Conservation (phyloP, 805 yeast genomes). For the Kluyveromyces lactis region DNA sequence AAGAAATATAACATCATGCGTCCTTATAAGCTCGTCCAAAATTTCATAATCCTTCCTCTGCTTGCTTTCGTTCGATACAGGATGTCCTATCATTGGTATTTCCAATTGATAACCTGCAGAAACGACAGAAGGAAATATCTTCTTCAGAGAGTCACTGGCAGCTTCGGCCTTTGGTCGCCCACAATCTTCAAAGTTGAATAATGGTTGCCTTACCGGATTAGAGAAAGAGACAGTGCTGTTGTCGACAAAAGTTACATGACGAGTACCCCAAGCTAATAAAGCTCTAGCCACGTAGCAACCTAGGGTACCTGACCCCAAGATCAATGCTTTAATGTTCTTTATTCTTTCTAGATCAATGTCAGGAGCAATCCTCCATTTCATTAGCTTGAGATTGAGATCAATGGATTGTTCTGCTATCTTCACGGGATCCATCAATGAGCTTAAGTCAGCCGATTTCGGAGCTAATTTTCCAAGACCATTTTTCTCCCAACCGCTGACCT, state of each 20-base stretch:
- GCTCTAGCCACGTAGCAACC: conserved; percentile 89
- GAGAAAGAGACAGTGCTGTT: conserved; percentile 83
- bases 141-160: conserved; percentile 67
- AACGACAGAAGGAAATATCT: conserved; percentile 71
- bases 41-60: conserved; percentile 45
- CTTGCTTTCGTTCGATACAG: conserved; percentile 47
- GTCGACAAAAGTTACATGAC: conserved; percentile 80
- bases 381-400: conserved; percentile 78
- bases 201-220: conserved; percentile 92
- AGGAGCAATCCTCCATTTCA: conserved; percentile 97
- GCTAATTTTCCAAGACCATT: conserved; percentile 62
- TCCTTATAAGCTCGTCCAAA: conserved; percentile 45
- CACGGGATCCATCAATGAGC: conserved; percentile 70
- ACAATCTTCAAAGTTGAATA: conserved; percentile 77
- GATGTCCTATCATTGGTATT: conserved; percentile 96
- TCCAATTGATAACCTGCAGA: conserved; percentile 57
- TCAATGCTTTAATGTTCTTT: conserved; percentile 51
- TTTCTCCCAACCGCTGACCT: conserved; percentile 85
- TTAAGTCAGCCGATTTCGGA: conserved; percentile 79
- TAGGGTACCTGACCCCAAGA: conserved; percentile 94
- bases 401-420: conserved; percentile 87
- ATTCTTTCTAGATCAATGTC: conserved; percentile 61
- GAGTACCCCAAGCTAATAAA: conserved; percentile 90
- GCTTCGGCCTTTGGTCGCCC: conserved; percentile 69
- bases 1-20: conserved; percentile 71